Base-by-base conservation (phyloP, 768 basidiomycete species). In the Kwoniella sp. region DNA sequence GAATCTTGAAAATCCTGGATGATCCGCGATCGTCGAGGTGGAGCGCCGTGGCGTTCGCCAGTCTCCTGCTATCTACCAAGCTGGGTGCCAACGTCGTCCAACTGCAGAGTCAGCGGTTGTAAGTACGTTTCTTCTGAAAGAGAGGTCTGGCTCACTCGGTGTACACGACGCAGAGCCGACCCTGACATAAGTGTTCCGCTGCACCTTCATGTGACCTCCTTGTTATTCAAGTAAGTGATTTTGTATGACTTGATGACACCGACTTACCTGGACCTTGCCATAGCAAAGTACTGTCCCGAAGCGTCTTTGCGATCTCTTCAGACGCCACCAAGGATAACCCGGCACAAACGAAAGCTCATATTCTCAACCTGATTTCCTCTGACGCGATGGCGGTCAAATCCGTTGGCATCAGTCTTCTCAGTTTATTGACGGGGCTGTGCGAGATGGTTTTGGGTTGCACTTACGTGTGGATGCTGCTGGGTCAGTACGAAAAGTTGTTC, bases 391-490 rank as follows among this genome's bases (percentile, higher is more conserved):
- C 19, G 10, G 48, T 63, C 19, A 17, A 50, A 3, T 19, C 27
- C 7, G 34, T 67, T 3, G 57, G 59, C 6, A 61, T 57, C 44
- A 53, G 53, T 12, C 34, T 51, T 15, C 22, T 38, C 33, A 29
- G 41, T 3, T 14, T 61, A 3, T 33, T 68, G 15, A 10, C 41
- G n/a, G 50, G 44, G 12, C 15, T 22, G 2, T 14, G 59, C 0
- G 64, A 69, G 52, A 28, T 66, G 43, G 12, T 55, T 3, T n/a
- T 65, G 14, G 67, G 64, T 2, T 60, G 50, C 11, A 25, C 38
- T 4, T 65, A 63, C 38, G 47, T 69, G 25, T 66, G 67, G 67
- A 15, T 41, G n/a, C 44, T 69, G 3, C 56, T 69, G 0, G 67
- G 67, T 65, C 29, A 43, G 61, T 46, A 10, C 17, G 45, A 43